These are phyloP conservation scores for Harringtonia aguacate DNA, from an alignment of 2,329 filamentous ascomycete genomes.

Conservation along the genomic window DNA sequence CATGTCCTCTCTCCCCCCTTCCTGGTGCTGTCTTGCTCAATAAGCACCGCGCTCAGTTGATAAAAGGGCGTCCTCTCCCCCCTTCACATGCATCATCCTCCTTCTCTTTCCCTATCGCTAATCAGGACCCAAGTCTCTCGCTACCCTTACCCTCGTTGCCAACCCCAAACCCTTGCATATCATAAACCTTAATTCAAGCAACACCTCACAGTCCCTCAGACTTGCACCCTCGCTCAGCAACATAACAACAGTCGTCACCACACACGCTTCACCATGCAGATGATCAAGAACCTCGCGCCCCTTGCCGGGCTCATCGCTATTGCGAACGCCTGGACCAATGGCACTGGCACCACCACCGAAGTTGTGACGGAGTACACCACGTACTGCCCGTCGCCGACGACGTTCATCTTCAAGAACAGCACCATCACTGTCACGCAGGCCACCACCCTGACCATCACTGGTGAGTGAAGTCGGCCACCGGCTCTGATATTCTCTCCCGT, in stretches of 20 bases:
- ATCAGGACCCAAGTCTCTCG: slow-evolving; percentile 6
- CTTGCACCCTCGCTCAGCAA: not conserved
- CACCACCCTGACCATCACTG: slow-evolving; percentile 13
- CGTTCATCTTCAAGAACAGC: slow-evolving; percentile 55
- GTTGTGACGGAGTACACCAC: slow-evolving; percentile 56
- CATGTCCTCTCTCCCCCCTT: no score
- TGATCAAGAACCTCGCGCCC: slow-evolving; percentile 6
- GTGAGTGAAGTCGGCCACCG: slow-evolving; percentile 1
- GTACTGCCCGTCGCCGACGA: slow-evolving; percentile 62
- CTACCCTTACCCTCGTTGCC: slow-evolving; percentile 5
- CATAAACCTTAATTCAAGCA: not conserved
- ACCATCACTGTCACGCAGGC: slow-evolving; percentile 39
- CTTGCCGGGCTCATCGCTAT: slow-evolving; percentile 8
- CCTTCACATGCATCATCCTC: not conserved
- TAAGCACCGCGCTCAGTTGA: not conserved
- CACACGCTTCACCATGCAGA: slow-evolving; percentile 10
- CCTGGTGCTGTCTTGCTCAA: no score
- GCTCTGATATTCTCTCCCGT: not conserved
- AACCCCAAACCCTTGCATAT: not conserved
- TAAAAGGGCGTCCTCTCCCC: not conserved
- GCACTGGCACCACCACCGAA: slow-evolving; percentile 6
- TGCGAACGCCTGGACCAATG: not conserved
- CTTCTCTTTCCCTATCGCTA: not conserved
- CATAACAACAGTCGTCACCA: not conserved
- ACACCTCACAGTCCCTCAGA: not conserved